Conservation (phyloP, 768 basidiomycete genomes). For the Tremella fuciformis region DNA sequence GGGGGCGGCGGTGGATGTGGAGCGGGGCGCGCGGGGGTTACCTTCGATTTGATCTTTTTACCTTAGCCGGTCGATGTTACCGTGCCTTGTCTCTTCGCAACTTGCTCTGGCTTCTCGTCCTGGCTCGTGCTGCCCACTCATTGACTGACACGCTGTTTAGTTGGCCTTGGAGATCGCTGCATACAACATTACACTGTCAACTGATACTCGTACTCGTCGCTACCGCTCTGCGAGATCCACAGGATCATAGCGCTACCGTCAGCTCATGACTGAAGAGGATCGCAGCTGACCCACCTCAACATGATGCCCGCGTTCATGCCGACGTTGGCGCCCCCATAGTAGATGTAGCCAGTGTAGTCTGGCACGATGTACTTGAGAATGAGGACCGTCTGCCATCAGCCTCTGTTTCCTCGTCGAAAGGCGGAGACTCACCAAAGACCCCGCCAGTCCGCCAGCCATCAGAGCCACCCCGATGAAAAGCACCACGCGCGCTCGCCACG, state of each 20-base stretch:
- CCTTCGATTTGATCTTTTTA: constrained; percentile 6
- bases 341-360: constrained; percentile 68
- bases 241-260: constrained; percentile 69
- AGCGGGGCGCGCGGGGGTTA: background rate
- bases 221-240: constrained; percentile 84
- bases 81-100: constrained; percentile 1
- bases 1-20: background rate
- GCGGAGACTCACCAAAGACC: constrained; percentile 75
- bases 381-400: constrained; percentile 65
- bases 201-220: constrained; percentile 90
- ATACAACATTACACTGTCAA: constrained; percentile 60
- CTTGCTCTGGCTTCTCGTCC: too few species aligned
- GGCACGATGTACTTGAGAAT: constrained; percentile 85
- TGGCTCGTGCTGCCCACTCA: too few species aligned
- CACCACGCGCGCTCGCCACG: constrained; percentile 86
- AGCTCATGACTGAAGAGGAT: constrained; percentile 1
- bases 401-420: background rate
- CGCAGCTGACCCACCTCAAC: constrained; percentile 49
- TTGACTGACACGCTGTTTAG: too few species aligned
- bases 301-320: constrained; percentile 73
- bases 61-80: constrained; percentile 8
- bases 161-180: too few species aligned
- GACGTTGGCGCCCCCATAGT: constrained; percentile 95
- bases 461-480: constrained; percentile 93
- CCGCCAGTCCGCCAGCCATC: constrained; percentile 97